Evolutionary conservation across 2,329 filamentous ascomycete species (phyloP).

Genomic region (Aspergillus sp.): DNA sequence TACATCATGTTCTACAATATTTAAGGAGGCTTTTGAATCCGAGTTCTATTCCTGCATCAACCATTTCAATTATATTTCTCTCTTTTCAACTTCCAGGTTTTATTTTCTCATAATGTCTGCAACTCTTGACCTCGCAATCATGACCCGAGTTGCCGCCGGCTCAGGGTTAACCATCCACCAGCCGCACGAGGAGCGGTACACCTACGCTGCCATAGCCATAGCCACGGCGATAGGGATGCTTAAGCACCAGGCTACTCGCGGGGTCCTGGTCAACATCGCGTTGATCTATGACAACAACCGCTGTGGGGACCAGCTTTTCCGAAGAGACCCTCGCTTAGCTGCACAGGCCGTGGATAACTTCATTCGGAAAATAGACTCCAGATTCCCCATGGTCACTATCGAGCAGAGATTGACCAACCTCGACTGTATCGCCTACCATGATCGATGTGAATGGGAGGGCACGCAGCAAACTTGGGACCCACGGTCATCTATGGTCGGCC

Average conservation of each 20-base stretch:
- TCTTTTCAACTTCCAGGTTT: too few species aligned
- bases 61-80: too few species aligned
- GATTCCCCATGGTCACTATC: not conserved
- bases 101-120: too few species aligned
- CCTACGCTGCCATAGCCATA: not conserved
- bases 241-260: not conserved
- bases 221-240: not conserved
- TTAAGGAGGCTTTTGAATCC: too few species aligned
- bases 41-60: too few species aligned
- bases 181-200: not conserved
- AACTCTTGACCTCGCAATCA: too few species aligned
- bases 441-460: not conserved
- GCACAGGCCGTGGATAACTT: not conserved
- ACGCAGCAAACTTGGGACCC: not conserved
- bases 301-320: not conserved
- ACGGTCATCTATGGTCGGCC: not conserved
- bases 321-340: not conserved
- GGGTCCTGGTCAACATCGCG: not conserved
- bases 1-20: too few species aligned
- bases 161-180: not conserved
- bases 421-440: not conserved
- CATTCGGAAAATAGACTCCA: not conserved
- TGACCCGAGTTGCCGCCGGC: too few species aligned
- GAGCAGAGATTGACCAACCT: not conserved
- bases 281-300: not conserved